phyloP scores from a whole-genome alignment of 805 yeast genomes.

The Saturnispora serradocipensis region DNA sequence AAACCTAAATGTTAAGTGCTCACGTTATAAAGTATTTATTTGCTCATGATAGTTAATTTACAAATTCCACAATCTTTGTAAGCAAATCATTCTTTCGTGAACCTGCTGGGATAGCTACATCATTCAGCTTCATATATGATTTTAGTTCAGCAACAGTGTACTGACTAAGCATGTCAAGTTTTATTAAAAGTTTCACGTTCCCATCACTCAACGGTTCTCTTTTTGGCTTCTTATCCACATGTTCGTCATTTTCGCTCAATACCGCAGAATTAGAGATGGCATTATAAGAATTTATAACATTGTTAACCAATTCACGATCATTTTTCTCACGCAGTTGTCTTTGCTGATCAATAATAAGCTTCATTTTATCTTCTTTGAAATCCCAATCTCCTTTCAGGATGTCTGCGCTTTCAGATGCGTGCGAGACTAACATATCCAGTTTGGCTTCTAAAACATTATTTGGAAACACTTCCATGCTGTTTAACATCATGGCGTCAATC shows the following conservation, averaged over 20 bases:
- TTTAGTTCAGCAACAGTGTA: conserved; percentile 37
- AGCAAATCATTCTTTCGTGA: conserved; percentile 36
- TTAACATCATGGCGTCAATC: conserved; percentile 18
- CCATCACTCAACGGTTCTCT: neutral
- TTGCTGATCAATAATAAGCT: conserved; percentile 10
- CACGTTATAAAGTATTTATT: neutral
- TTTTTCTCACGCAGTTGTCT: conserved; percentile 10
- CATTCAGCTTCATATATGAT: conserved; percentile 30
- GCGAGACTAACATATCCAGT: conserved; percentile 53
- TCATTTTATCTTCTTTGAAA: conserved; percentile 18
- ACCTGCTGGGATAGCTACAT: conserved; percentile 28
- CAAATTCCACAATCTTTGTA: conserved; percentile 29
- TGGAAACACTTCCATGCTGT: conserved; percentile 13
- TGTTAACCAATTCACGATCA: conserved; percentile 9
- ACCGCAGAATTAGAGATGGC: conserved; percentile 15
- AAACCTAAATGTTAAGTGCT: neutral
- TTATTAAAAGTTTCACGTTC: neutral
- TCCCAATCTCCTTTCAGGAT: neutral
- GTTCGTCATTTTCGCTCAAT: neutral
- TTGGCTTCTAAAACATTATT: conserved; percentile 67
- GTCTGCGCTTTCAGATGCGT: conserved; percentile 43
- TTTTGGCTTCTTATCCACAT: neutral
- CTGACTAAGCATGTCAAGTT: conserved; percentile 11
- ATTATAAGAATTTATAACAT: conserved; percentile 18
- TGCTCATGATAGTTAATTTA: conserved; percentile 1